These are phyloP conservation scores for Delphinella strobiligena DNA, from an alignment of 2,329 filamentous ascomycete species.

Conservation along the genomic window DNA sequence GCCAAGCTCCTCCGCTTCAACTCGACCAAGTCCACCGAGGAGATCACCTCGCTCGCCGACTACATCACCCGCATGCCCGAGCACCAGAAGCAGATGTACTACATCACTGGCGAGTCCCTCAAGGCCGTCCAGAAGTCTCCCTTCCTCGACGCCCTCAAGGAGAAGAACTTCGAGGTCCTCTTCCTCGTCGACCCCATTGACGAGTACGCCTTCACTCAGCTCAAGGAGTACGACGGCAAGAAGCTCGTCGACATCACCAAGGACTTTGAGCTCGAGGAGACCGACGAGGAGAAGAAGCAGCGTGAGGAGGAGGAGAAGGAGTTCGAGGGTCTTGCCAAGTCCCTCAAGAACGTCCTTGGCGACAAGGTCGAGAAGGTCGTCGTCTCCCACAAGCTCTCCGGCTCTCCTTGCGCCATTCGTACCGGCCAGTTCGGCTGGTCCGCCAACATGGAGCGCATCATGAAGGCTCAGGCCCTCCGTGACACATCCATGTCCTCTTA, in stretches of 20 bases:
- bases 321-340: conserved; percentile 87
- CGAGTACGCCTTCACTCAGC: conserved; percentile 98
- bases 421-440: conserved; percentile 99
- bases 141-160: conserved; percentile 97
- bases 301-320: conserved; percentile 98
- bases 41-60: conserved; percentile 87
- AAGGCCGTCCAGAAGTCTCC: conserved; percentile 97
- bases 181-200: conserved; percentile 99
- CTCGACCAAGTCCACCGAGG: conserved; percentile 97
- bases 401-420: conserved; percentile 93
- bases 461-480: conserved; percentile 99
- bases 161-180: conserved; percentile 98
- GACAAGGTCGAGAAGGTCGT: conserved; percentile 99
- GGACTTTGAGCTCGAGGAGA: conserved; percentile 99
- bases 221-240: conserved; percentile 99
- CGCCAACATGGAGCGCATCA: conserved; percentile 99
- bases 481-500: conserved; percentile 99
- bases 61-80: conserved; percentile 99
- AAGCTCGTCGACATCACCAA: conserved; percentile 99
- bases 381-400: conserved; percentile 92
- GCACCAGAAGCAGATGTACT: conserved; percentile 99
- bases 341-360: conserved; percentile 96
- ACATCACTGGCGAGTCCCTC: conserved; percentile 99
- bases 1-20: conserved; percentile 98
- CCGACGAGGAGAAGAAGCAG: conserved; percentile 94